Evolutionary conservation across 2,329 filamentous ascomycete species (phyloP).

Genomic region (Aspergillus fijiensis): DNA sequence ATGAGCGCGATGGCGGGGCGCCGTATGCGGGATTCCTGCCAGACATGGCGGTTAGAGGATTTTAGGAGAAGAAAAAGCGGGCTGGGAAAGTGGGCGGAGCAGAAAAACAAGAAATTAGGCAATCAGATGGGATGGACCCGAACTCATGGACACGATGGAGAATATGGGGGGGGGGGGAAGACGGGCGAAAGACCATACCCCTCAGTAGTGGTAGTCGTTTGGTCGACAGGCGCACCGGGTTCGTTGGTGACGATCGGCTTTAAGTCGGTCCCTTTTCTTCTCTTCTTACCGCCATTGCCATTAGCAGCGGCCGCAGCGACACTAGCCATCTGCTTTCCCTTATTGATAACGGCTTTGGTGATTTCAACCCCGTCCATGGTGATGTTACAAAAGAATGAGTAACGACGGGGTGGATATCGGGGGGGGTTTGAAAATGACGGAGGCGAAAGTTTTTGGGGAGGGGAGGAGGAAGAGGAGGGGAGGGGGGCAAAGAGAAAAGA

Average conservation of each 20-base stretch:
- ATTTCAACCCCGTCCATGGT: constrained; percentile 65
- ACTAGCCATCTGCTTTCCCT: constrained; percentile 63
- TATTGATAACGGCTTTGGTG: constrained; percentile 64
- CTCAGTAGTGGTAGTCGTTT: constrained; percentile 45
- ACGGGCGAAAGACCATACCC: constrained; percentile 33
- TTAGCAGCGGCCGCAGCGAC: constrained; percentile 48
- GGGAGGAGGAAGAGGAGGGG: background rate
- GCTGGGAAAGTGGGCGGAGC: constrained; percentile 14
- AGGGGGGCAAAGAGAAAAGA: constrained; percentile 2
- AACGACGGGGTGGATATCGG: background rate
- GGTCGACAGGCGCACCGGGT: constrained; percentile 46
- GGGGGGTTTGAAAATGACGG: constrained; percentile 13
- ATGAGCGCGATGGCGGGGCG: constrained; percentile 67
- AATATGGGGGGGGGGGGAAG: background rate
- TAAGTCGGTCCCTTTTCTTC: constrained; percentile 62
- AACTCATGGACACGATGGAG: background rate
- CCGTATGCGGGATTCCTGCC: constrained; percentile 42
- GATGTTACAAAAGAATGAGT: background rate
- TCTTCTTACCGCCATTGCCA: constrained; percentile 63
- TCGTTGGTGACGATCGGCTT: constrained; percentile 68
- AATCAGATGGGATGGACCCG: background rate
- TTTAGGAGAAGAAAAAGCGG: constrained; percentile 4
- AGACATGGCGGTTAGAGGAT: constrained; percentile 16
- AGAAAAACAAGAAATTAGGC: background rate
- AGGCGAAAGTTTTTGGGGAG: constrained; percentile 2